Evolutionary conservation across 495 filamentous ascomycete genomes (phyloP), one percentile per base, ranked within the genome.

Genomic region (Talaromyces adpressus): DNA sequence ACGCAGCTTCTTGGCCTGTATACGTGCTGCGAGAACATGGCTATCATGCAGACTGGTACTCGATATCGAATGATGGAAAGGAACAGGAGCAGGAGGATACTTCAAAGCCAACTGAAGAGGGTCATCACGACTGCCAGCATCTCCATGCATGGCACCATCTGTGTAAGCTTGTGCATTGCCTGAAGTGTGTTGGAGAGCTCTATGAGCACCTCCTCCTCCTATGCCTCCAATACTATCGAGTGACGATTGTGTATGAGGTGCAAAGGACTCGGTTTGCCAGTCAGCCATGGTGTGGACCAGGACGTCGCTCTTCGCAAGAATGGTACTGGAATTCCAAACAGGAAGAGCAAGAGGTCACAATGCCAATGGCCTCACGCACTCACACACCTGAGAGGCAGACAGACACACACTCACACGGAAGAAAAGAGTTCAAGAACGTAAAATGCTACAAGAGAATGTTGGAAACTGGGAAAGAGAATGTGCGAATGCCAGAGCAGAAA

Each of bases 381-480:
- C 52, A 56, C 27, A 56, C 22, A 23, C 18, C 52, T 22, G 3
- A 29, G 52, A 56, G 52, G 52, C 23, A 47, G 34, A 49, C 59
- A 27, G 12, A 60, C 36, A 49, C 57, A 60, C 58, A 60, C n/a
- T 49, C 58, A 29, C 34, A 45, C 14, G 58, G 39, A 62, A 22
- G 14, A 16, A 34, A 16, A 34, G 56, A 58, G 64, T 66, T 67
- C 68, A 71, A 75, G 71, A 73, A 78, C 77, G 77, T 69, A 73
- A 63, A 67, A 66, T 67, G 71, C 63, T 69, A 66, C 70, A 75
- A 73, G 77, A 79, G 75, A 81, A 77, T 75, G 72, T 78, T 72
- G 76, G 73, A 75, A 72, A 78, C 78, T 81, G 75, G 64, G 72
- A 75, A 80, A 83, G 80, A 82, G 82, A 85, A 84, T 85, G 83